These are phyloP conservation scores for Trypanosoma platydactyli DNA, from an alignment of 208 protist genomes.

Conservation along the genomic window DNA sequence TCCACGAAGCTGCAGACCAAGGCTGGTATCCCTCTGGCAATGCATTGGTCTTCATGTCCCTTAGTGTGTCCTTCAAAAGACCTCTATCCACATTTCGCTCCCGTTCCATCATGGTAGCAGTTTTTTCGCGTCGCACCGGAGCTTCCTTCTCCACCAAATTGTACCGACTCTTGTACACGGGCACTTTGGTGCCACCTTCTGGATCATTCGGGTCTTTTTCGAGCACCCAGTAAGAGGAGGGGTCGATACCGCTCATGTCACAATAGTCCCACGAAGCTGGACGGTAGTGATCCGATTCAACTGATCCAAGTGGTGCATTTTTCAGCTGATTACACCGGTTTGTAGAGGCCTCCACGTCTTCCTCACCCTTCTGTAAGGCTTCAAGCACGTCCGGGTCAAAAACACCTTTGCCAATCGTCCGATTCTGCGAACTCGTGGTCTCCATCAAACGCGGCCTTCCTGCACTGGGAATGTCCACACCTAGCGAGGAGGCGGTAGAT, in stretches of 20 bases:
- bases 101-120: conserved; percentile 46
- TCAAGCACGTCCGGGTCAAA: conserved; percentile 68
- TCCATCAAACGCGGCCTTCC: conserved; percentile 70
- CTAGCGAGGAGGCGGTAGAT: not conserved
- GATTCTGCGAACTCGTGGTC: conserved; percentile 56
- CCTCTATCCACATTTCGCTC: conserved; percentile 52
- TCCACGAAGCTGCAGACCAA: conserved; percentile 73
- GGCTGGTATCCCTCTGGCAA: conserved; percentile 71
- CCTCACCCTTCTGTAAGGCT: conserved; percentile 48
- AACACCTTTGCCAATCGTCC: conserved; percentile 49
- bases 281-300: conserved; percentile 57
- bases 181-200: conserved; percentile 26
- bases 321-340: conserved; percentile 45
- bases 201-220: conserved; percentile 38
- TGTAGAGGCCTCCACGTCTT: conserved; percentile 40
- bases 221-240: conserved; percentile 66
- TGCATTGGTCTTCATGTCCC: conserved; percentile 35
- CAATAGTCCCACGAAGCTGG: conserved; percentile 89
- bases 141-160: conserved; percentile 85
- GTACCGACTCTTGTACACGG: conserved; percentile 86
- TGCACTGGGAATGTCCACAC: conserved; percentile 2
- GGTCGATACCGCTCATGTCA: conserved; percentile 76
- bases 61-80: conserved; percentile 48
- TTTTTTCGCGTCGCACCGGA: conserved; percentile 61
- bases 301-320: conserved; percentile 43